These are phyloP conservation scores for Dendrobium catenatum DNA, from an alignment of 106 monocot genomes.

Conservation along the genomic window DNA sequence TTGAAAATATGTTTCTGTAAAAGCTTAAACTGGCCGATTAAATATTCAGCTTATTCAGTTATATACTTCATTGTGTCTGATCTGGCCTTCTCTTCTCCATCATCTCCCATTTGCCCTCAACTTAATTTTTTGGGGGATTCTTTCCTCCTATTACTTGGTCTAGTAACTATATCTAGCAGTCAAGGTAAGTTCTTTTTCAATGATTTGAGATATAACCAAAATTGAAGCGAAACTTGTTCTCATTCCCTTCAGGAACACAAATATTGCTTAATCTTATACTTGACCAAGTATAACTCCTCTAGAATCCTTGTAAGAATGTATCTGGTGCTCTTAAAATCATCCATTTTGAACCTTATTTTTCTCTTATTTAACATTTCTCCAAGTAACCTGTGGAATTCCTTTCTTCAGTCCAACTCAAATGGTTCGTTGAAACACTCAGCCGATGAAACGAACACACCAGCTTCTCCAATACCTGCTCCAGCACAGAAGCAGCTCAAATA, in stretches of 20 bases:
- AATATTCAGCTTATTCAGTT: too few species aligned
- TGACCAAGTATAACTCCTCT: not conserved
- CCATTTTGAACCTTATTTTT: not conserved
- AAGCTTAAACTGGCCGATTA: too few species aligned
- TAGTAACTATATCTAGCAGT: not conserved
- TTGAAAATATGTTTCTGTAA: too few species aligned
- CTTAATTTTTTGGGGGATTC: not conserved
- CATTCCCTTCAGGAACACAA: not conserved
- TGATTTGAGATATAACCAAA: not conserved
- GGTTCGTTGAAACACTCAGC: conserved; percentile 57
- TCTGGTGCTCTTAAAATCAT: not conserved
- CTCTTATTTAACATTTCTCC: not conserved
- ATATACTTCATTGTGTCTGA: too few species aligned
- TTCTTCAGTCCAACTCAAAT: conserved; percentile 45
- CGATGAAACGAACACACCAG: conserved; percentile 55
- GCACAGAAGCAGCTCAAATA: conserved; percentile 98
- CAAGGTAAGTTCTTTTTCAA: not conserved
- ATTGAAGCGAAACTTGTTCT: not conserved
- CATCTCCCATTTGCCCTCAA: too few species aligned
- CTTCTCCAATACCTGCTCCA: conserved; percentile 68
- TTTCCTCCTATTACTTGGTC: not conserved
- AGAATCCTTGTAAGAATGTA: not conserved
- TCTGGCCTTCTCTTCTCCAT: too few species aligned
- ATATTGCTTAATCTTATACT: not conserved
- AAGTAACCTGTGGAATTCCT: not conserved